A percentile compares a stretch with the other conserved stretches of the same genome.
Evolutionary conservation across 106 monocot species (phyloP).

Genomic region (Amphibolis antarctica): DNA sequence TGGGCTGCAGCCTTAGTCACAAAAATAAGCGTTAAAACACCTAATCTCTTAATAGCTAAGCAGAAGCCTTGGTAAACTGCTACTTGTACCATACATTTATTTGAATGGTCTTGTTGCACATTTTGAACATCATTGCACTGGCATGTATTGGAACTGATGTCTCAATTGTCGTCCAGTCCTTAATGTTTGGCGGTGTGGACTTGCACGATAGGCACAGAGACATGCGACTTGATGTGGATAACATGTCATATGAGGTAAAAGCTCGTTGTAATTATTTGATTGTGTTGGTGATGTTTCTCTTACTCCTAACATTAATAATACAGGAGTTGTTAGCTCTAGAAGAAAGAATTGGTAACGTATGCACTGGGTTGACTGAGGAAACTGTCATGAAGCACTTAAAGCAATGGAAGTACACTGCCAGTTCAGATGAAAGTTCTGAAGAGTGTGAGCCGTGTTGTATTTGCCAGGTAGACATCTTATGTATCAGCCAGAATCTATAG

Average conservation of each 20-base stretch:
- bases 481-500: background rate
- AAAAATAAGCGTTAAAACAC: too few species aligned
- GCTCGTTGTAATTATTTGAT: background rate
- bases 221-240: slow-evolving; percentile 89
- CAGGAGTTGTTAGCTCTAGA: slow-evolving; percentile 80
- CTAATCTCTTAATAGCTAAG: too few species aligned
- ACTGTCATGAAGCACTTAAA: slow-evolving; percentile 45
- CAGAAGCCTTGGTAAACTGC: too few species aligned
- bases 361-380: slow-evolving; percentile 67
- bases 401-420: slow-evolving; percentile 15
- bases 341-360: slow-evolving; percentile 84
- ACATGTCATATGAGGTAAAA: slow-evolving; percentile 87
- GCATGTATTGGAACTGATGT: too few species aligned
- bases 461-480: slow-evolving; percentile 19
- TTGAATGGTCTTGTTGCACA: too few species aligned
- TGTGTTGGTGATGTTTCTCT: background rate
- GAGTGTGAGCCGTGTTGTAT: slow-evolving; percentile 30
- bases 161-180: slow-evolving; percentile 15
- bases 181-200: slow-evolving; percentile 29
- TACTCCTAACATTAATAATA: background rate
- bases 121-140: too few species aligned
- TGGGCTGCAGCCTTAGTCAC: too few species aligned
- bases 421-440: background rate
- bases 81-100: too few species aligned
- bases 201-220: slow-evolving; percentile 75